These are phyloP conservation scores for Allantophomopsis lycopodina DNA, from an alignment of 2,329 filamentous ascomycete genomes.

Conservation along the genomic window DNA sequence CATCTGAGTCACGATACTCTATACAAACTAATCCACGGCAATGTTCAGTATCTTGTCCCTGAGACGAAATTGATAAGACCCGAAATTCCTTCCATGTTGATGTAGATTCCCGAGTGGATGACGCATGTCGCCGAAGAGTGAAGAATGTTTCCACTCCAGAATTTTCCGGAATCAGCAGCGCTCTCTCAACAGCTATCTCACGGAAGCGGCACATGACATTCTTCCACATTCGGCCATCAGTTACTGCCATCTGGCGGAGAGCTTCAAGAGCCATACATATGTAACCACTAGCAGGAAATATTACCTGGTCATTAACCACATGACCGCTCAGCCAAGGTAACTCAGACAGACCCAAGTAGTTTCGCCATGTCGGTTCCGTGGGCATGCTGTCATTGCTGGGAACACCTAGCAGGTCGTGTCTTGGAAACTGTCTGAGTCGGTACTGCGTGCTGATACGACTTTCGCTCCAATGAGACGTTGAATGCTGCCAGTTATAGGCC, in stretches of 20 bases:
- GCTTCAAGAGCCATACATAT: conserved; percentile 10
- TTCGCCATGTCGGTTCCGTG: conserved; percentile 18
- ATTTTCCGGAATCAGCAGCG: conserved; percentile 30
- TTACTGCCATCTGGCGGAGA: conserved; percentile 7
- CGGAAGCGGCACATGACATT: conserved; percentile 23
- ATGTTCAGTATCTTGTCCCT: not conserved
- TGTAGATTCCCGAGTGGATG: not conserved
- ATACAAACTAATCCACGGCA: not conserved
- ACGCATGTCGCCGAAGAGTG: not conserved
- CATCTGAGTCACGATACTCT: not conserved
- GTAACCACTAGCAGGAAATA: conserved; percentile 16
- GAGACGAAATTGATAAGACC: not conserved
- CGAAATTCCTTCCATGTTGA: not conserved
- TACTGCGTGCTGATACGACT: conserved; percentile 28
- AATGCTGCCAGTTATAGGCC: conserved; percentile 37
- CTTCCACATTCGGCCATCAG: too few relatives aligned
- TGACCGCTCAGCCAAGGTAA: conserved; percentile 17
- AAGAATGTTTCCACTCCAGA: conserved; percentile 31
- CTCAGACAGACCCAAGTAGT: conserved; percentile 23
- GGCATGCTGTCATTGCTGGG: conserved; percentile 23
- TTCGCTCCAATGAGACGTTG: conserved; percentile 35
- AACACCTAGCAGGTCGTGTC: not conserved
- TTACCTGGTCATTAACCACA: conserved; percentile 3
- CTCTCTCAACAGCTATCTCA: conserved; percentile 30
- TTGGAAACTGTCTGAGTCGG: conserved; percentile 22